Percentiles rank a stretch among this genome's conserved stretches.
Evolutionary conservation across 352 stramenopile species (phyloP).

Genomic region (Globisporangium spiculum): DNA sequence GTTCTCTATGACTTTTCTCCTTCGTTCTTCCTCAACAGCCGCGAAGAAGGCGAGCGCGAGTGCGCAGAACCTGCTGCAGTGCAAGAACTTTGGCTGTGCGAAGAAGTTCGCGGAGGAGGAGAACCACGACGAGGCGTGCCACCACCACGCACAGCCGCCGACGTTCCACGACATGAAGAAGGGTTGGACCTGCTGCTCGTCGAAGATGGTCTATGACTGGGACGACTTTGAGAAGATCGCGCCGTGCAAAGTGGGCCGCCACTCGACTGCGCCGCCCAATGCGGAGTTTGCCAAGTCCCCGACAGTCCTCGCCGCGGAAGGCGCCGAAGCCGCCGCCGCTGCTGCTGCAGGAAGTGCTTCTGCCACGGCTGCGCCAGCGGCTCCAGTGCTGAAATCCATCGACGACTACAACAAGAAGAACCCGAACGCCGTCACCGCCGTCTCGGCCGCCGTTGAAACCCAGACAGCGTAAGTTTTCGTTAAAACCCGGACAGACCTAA

Average conservation of each 20-base stretch:
- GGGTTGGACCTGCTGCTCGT: constrained; percentile 87
- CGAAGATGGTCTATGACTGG: constrained; percentile 94
- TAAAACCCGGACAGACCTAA: not conserved
- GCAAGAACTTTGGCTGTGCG: constrained; percentile 85
- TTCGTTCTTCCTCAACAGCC: not conserved
- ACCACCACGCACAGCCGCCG: constrained; percentile 74
- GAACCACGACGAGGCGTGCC: constrained; percentile 75
- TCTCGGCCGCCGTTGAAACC: constrained; percentile 62
- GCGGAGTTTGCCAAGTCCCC: constrained; percentile 78
- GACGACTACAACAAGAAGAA: constrained; percentile 92
- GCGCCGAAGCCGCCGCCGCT: constrained; percentile 24
- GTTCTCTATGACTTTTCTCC: not conserved
- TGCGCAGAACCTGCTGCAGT: constrained; percentile 60
- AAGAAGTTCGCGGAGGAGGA: constrained; percentile 78
- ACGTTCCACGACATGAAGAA: constrained; percentile 92
- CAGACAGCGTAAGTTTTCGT: constrained; percentile 36
- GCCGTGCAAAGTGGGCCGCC: constrained; percentile 62
- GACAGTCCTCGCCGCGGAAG: constrained; percentile 69
- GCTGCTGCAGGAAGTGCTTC: constrained; percentile 15
- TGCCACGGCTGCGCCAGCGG: constrained; percentile 18
- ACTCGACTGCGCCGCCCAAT: constrained; percentile 67
- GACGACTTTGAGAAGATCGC: constrained; percentile 93
- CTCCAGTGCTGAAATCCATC: constrained; percentile 85
- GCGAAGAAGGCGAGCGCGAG: not conserved
- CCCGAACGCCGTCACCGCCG: constrained; percentile 83